Conservation (phyloP, 2,329 filamentous ascomycete species). For the Penicillium italicum region DNA sequence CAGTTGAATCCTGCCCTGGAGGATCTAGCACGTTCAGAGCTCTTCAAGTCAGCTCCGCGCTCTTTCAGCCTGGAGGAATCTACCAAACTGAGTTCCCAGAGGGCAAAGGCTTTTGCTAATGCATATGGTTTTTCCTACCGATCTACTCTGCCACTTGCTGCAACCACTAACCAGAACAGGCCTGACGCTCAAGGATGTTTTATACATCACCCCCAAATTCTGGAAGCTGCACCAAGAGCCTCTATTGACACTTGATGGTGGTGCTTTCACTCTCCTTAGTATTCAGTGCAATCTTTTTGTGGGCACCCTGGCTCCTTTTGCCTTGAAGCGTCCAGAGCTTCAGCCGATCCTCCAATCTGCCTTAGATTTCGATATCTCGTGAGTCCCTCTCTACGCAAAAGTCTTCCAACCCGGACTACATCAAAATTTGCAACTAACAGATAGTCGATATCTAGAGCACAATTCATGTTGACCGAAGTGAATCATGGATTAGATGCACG, state of each 20-base stretch:
- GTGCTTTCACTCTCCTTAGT: constrained; percentile 10
- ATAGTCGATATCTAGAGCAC: constrained; percentile 7
- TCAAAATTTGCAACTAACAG: background rate
- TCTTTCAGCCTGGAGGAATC: background rate
- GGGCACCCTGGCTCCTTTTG: constrained; percentile 20
- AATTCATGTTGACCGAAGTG: constrained; percentile 43
- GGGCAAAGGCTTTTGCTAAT: constrained; percentile 1
- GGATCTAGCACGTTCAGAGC: background rate
- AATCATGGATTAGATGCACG: constrained; percentile 41
- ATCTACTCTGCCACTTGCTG: background rate
- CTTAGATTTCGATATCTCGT: constrained; percentile 22
- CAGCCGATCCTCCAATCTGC: constrained; percentile 15
- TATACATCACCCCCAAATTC: background rate
- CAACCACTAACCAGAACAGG: background rate
- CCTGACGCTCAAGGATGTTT: background rate
- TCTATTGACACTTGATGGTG: background rate
- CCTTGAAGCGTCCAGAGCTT: constrained; percentile 12
- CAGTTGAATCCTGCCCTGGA: background rate
- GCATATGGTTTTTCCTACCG: background rate
- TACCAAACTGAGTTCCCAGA: constrained; percentile 2
- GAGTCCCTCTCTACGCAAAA: background rate
- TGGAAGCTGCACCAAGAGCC: background rate
- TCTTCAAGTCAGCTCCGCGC: background rate
- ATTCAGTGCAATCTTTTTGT: constrained; percentile 23
- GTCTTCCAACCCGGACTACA: background rate